Evolutionary conservation across 2,329 filamentous ascomycete species (phyloP).

Genomic region (Cyclaneusma minus): DNA sequence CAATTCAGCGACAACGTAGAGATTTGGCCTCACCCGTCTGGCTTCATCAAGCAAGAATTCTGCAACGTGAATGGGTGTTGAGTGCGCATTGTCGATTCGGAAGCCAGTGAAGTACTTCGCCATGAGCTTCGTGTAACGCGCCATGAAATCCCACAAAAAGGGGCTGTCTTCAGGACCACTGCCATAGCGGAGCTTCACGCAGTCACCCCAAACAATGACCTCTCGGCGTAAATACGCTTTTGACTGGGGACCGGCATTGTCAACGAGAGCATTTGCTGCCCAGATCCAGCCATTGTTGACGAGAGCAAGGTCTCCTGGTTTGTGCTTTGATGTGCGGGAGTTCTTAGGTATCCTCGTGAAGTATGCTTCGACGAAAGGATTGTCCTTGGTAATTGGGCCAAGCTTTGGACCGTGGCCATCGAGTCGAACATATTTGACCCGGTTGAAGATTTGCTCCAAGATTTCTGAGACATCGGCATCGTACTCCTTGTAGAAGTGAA

Average conservation of each 20-base stretch:
- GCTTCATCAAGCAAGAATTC: slow-evolving; percentile 92
- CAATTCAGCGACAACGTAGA: slow-evolving; percentile 87
- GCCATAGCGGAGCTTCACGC: slow-evolving; percentile 91
- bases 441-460: slow-evolving; percentile 81
- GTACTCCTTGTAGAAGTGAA: slow-evolving; percentile 84
- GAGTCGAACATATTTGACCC: slow-evolving; percentile 88
- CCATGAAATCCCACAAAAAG: slow-evolving; percentile 93
- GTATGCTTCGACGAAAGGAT: slow-evolving; percentile 81
- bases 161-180: slow-evolving; percentile 68
- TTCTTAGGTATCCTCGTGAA: slow-evolving; percentile 82
- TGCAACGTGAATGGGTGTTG: slow-evolving; percentile 84
- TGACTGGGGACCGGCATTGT: slow-evolving; percentile 82
- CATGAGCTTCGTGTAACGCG: slow-evolving; percentile 76
- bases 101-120: slow-evolving; percentile 92
- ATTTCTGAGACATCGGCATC: slow-evolving; percentile 71
- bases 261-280: slow-evolving; percentile 86
- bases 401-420: slow-evolving; percentile 81
- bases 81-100: slow-evolving; percentile 96
- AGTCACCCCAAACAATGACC: slow-evolving; percentile 97
- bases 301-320: slow-evolving; percentile 60
- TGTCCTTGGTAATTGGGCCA: slow-evolving; percentile 61
- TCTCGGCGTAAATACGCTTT: slow-evolving; percentile 90
- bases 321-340: slow-evolving; percentile 60
- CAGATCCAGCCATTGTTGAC: slow-evolving; percentile 99
- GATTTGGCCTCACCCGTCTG: slow-evolving; percentile 69